Base-by-base conservation (phyloP, 2,329 filamentous ascomycete genomes). In the Verticillium isaacii region DNA sequence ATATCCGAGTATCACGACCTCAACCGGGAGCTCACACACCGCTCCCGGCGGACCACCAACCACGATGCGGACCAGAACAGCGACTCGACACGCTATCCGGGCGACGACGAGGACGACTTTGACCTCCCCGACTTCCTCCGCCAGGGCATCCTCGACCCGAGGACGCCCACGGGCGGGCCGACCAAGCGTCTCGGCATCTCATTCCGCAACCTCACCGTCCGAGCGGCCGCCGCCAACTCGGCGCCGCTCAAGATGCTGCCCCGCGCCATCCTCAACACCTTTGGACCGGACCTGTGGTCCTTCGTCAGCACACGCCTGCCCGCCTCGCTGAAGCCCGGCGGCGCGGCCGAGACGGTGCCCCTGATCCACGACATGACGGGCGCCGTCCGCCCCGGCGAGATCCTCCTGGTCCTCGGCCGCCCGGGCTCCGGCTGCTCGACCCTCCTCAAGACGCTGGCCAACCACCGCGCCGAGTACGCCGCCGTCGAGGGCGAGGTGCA, bases 131-230 rank as follows among this genome's bases (percentile, higher is more conserved):
- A 86, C 14, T 93, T 93, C 70, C 84, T 93, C 75, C 83, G 85
- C 56, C 86, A 91, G 63, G 90, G 90, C 1, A 88, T 90, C 68
- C 88, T 93, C 63, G 91, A 93, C 74, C 91, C 89, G 71, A 83
- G 89, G 14, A 85, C 84, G 2, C 83, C 87, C 34, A 71, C 75
- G 5, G 88, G 86, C 6, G 79, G 81, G 39, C 89, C 90, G 0
- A 83, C 88, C 12, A 95, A 94, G 77, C 90, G 88, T 68, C 85
- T 94, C 12, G 91, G 91, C 2, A 89, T 94, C 1, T 78, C 92
- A 1, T 94, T 89, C 79, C 91, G 89, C 74, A 82, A 91, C 67
- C 78, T 94, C 58, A 92, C 86, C 0, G 91, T 94, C 32, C 88
- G 89, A 72, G 91, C 91, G 19, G 77, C 88, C 8, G 86, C 87